Percentiles rank a stretch among this genome's conserved stretches.
These are phyloP conservation scores for Penicillium sp. DNA, from an alignment of 2,329 filamentous ascomycete genomes.

Conservation along the genomic window DNA sequence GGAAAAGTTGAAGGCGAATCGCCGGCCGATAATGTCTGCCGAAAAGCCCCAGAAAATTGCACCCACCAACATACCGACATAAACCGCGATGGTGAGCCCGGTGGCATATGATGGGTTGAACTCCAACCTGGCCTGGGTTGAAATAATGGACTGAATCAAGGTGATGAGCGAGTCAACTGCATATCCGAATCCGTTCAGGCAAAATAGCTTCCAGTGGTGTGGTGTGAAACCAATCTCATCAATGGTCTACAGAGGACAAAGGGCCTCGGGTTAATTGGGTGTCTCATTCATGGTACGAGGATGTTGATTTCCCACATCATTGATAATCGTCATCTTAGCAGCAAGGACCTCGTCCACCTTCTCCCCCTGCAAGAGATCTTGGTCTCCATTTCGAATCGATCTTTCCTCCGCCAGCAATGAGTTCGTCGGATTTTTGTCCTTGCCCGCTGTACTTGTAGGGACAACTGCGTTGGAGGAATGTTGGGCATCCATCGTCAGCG, in stretches of 20 bases:
- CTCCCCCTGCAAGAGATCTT: constrained; percentile 14
- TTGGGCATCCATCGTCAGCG: not conserved
- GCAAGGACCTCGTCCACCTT: constrained; percentile 41
- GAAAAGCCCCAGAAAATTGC: constrained; percentile 66
- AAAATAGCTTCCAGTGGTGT: constrained; percentile 62
- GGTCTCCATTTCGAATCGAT: not conserved
- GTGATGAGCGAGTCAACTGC: constrained; percentile 42
- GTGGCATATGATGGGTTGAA: constrained; percentile 32
- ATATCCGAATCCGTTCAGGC: constrained; percentile 61
- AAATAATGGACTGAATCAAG: constrained; percentile 36
- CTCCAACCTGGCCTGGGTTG: constrained; percentile 25
- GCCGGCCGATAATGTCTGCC: constrained; percentile 67
- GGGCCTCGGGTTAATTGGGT: not conserved
- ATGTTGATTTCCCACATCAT: constrained; percentile 25
- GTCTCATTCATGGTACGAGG: not conserved
- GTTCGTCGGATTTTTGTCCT: not conserved
- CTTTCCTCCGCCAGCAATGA: not conserved
- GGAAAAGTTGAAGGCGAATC: constrained; percentile 67
- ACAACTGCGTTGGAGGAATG: not conserved
- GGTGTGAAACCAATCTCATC: constrained; percentile 63
- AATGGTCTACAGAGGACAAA: constrained; percentile 29
- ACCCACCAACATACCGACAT: constrained; percentile 45
- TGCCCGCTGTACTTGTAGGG: not conserved
- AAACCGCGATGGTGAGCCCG: constrained; percentile 43
- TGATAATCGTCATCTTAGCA: constrained; percentile 42